A percentile compares a stretch with the other conserved stretches of the same genome.
These are phyloP conservation scores for Pisolithus marmoratus DNA, from an alignment of 768 basidiomycete species.

Conservation along the genomic window DNA sequence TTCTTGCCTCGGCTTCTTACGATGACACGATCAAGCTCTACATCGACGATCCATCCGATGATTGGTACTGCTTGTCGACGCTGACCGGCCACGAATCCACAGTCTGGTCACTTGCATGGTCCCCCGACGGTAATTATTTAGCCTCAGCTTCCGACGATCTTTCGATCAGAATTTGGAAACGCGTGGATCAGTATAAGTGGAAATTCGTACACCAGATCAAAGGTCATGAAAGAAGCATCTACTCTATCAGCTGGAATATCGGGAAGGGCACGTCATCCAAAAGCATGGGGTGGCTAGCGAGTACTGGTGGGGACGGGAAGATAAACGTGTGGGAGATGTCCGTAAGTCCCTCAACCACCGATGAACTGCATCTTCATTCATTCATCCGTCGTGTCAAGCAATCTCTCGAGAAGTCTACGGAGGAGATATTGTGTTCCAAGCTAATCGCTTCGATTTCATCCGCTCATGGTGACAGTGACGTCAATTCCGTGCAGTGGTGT, in stretches of 20 bases:
- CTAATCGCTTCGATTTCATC: slow-evolving; percentile 53
- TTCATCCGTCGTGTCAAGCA: slow-evolving; percentile 10
- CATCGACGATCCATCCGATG: slow-evolving; percentile 87
- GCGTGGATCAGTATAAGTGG: slow-evolving; percentile 57
- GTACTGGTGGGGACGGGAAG: slow-evolving; percentile 78
- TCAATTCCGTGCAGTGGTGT: slow-evolving; percentile 86
- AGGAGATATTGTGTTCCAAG: slow-evolving; percentile 27
- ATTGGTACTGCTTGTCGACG: slow-evolving; percentile 87
- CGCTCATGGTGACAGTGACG: slow-evolving; percentile 80
- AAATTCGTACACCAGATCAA: slow-evolving; percentile 52
- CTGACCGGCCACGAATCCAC: slow-evolving; percentile 80
- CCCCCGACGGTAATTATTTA: slow-evolving; percentile 72
- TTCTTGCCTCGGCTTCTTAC: slow-evolving; percentile 94
- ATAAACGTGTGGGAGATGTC: slow-evolving; percentile 77
- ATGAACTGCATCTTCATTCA: neutral
- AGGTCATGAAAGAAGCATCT: slow-evolving; percentile 73
- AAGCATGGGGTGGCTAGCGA: slow-evolving; percentile 76
- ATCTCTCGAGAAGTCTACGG: slow-evolving; percentile 6
- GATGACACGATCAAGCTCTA: slow-evolving; percentile 95
- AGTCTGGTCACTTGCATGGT: slow-evolving; percentile 87
- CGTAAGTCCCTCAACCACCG: slow-evolving; percentile 31
- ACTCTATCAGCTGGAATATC: slow-evolving; percentile 68
- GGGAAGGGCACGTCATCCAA: slow-evolving; percentile 31
- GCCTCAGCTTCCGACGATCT: slow-evolving; percentile 85
- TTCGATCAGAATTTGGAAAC: slow-evolving; percentile 81